phyloP scores from a whole-genome alignment of 2,329 filamentous ascomycete species.

The Didymella glomerata region DNA sequence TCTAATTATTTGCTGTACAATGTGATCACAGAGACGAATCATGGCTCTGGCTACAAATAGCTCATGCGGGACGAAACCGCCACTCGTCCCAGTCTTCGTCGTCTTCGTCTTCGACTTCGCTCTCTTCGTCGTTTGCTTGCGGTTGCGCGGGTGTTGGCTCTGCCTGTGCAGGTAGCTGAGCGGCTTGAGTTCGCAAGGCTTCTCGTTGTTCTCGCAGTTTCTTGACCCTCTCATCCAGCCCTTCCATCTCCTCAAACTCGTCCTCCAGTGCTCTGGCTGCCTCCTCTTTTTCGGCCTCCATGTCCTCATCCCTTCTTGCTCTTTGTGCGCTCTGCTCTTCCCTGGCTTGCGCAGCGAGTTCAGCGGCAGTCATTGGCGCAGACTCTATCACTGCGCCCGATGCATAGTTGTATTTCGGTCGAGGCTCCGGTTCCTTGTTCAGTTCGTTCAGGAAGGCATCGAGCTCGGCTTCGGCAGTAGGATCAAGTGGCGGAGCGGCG shows the following conservation, averaged over 20 bases:
- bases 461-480: constrained; percentile 53
- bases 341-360: constrained; percentile 56
- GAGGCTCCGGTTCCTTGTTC: constrained; percentile 81
- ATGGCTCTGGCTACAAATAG: constrained; percentile 8
- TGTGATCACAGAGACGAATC: background rate
- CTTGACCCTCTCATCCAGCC: constrained; percentile 56
- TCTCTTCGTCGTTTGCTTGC: constrained; percentile 35
- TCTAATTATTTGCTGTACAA: constrained; percentile 15
- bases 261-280: constrained; percentile 56
- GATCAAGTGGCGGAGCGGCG: constrained; percentile 24
- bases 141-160: constrained; percentile 12
- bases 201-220: constrained; percentile 58
- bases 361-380: constrained; percentile 57
- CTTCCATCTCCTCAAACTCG: constrained; percentile 62
- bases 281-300: constrained; percentile 60
- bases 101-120: constrained; percentile 44
- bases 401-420: constrained; percentile 71
- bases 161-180: constrained; percentile 17
- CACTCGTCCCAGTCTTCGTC: constrained; percentile 51
- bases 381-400: constrained; percentile 55
- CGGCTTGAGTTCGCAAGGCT: constrained; percentile 46
- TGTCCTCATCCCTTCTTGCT: constrained; percentile 54
- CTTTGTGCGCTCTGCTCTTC: constrained; percentile 56
- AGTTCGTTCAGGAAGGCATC: constrained; percentile 65
- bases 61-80: constrained; percentile 49